Evolutionary conservation across 306 rosid genomes (phyloP), one percentile per base, ranked within the genome.

Genomic region (Aeschynomene evenia): DNA sequence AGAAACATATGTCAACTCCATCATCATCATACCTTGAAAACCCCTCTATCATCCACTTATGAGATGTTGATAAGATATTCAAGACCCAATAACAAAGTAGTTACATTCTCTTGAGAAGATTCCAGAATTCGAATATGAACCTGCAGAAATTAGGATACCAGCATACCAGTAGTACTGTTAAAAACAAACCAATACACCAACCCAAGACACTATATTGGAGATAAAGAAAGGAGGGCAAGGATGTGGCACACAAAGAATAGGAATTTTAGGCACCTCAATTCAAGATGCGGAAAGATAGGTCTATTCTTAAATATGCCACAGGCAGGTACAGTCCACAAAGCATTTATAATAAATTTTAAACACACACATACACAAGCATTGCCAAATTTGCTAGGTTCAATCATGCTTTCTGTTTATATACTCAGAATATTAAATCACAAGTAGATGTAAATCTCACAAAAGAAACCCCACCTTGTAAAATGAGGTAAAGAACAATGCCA

Each of bases 401-500:
- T 58, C 48, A 28, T 15, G 43, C 42, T 20, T 13, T 43, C 54
- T 63, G 37, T 53, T 28, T 28, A 68, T 24, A 48, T 14, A 20
- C 34, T 37, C 37, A 48, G 43, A 63, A 37, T 53, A 55, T 24
- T 55, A 33, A 43, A 45, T 26, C 18, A 16, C 9, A 65, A 18
- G 54, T 21, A 40, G 4, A 50, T 52, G 63, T 26, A 39, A 7
- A 40, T 21, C 20, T 19, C 6, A 54, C 43, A 39, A 71, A 46
- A 61, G 39, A 67, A 74, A 29, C 37, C 76, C 80, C 76, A 57
- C 99, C 96, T 91, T 91, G 84, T 18, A 85, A 74, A 91, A 91
- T 21, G 99, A 88, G 66, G 99, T 95, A 84, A 95, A 91, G 80
- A 91, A 91, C 68, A 95, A 79, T n/a, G 96, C 99, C 82, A 95